A percentile compares a stretch with the other conserved stretches of the same genome.
phyloP scores from a whole-genome alignment of 176 grass and related monocot species.

The Musa itinerans region DNA sequence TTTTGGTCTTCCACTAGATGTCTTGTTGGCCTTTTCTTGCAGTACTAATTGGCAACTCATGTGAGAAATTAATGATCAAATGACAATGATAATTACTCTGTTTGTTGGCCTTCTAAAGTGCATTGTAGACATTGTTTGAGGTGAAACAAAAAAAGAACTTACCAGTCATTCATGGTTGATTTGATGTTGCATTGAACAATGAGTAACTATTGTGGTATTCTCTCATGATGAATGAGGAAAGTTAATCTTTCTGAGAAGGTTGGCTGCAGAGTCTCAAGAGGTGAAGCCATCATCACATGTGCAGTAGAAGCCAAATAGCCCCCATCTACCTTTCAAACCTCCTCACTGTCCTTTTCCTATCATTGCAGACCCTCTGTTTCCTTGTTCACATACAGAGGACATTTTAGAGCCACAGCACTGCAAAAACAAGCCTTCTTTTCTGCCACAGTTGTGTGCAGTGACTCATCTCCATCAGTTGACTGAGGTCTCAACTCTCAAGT shows the following conservation, averaged over 20 bases:
- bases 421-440: neutral
- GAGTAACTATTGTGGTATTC: no score
- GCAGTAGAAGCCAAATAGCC: conserved; percentile 2
- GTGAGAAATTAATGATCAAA: neutral
- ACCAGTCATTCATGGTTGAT: no score
- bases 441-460: neutral
- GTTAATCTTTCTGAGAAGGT: no score
- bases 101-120: no score
- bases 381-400: conserved; percentile 4
- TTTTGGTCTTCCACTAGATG: neutral
- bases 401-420: neutral
- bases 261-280: no score
- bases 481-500: no score
- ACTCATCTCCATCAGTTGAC: neutral
- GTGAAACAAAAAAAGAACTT: no score
- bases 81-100: no score
- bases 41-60: neutral
- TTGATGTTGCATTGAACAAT: no score
- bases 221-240: no score
- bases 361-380: neutral
- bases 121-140: no score
- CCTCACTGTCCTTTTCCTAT: conserved; percentile 4
- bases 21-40: neutral
- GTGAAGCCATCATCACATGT: neutral
- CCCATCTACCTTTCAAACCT: conserved; percentile 8